Evolutionary conservation across 2,329 filamentous ascomycete genomes (phyloP).

Genomic region (Didymella segeticola): DNA sequence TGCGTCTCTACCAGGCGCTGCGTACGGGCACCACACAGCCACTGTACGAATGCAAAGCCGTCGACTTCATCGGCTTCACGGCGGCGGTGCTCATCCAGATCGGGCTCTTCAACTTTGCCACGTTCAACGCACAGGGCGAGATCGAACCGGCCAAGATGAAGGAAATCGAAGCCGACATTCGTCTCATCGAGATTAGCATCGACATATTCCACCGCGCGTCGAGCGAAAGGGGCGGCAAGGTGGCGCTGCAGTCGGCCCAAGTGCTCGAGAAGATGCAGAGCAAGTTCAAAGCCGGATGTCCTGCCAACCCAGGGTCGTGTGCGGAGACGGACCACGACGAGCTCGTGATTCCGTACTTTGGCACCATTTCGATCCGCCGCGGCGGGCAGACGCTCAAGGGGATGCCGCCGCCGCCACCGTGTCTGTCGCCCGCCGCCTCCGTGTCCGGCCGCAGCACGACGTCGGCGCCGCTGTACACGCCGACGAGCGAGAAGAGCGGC

Average conservation of each 20-base stretch:
- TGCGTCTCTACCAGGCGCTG: slow-evolving; percentile 50
- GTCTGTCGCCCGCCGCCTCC: neutral
- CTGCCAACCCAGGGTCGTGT: slow-evolving; percentile 1
- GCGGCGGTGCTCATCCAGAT: slow-evolving; percentile 53
- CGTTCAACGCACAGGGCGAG: neutral
- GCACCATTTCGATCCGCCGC: slow-evolving; percentile 48
- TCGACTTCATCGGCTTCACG: slow-evolving; percentile 57
- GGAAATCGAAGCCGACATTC: slow-evolving; percentile 45
- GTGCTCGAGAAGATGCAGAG: slow-evolving; percentile 49
- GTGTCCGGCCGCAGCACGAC: neutral
- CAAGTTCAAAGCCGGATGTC: slow-evolving; percentile 30
- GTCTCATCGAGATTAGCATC: slow-evolving; percentile 50
- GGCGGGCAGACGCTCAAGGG: slow-evolving; percentile 28
- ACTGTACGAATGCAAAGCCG: slow-evolving; percentile 55
- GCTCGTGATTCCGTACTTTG: slow-evolving; percentile 52
- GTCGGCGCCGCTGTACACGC: neutral
- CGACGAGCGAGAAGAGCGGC: slow-evolving; percentile 10
- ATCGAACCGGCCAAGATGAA: slow-evolving; percentile 22
- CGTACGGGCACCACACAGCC: slow-evolving; percentile 44
- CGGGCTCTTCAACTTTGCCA: slow-evolving; percentile 50
- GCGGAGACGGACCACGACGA: slow-evolving; percentile 23
- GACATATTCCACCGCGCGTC: slow-evolving; percentile 52
- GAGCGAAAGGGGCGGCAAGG: slow-evolving; percentile 50
- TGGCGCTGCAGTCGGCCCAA: slow-evolving; percentile 48
- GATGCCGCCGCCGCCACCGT: neutral